These are phyloP conservation scores for Psidium guajava DNA, from an alignment of 345 rosid species.

Conservation along the genomic window DNA sequence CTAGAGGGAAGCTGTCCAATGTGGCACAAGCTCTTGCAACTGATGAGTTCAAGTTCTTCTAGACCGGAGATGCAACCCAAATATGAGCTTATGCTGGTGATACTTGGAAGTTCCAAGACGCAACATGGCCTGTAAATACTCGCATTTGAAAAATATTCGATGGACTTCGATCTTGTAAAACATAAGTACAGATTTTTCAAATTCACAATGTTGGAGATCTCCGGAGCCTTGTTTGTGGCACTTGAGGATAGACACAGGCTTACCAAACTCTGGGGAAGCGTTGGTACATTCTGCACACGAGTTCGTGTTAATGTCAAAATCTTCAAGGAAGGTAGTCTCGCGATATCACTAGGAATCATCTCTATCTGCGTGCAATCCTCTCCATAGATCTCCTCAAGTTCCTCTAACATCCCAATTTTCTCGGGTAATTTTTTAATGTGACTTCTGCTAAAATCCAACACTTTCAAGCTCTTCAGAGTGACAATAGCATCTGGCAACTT, in stretches of 20 bases:
- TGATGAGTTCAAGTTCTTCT: rapidly evolving
- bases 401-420: neutral
- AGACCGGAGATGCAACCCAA: rapidly evolving
- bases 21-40: neutral
- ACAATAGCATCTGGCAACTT: neutral
- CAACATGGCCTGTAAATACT: neutral
- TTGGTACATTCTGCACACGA: neutral
- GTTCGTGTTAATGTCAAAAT: neutral
- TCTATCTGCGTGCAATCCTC: rapidly evolving
- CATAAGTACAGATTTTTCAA: neutral
- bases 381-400: neutral
- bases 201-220: neutral
- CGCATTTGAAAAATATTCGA: neutral
- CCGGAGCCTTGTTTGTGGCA: rapidly evolving
- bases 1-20: neutral
- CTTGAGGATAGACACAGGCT: neutral
- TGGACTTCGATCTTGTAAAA: neutral
- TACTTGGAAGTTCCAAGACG: neutral
- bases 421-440: rapidly evolving
- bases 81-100: neutral
- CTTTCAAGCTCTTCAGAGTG: neutral
- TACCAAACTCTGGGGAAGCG: neutral
- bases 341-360: neutral
- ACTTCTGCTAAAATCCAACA: rapidly evolving
- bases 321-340: neutral